Evolutionary conservation across 768 basidiomycete species (phyloP).

Genomic region (Lyophyllum decastes): DNA sequence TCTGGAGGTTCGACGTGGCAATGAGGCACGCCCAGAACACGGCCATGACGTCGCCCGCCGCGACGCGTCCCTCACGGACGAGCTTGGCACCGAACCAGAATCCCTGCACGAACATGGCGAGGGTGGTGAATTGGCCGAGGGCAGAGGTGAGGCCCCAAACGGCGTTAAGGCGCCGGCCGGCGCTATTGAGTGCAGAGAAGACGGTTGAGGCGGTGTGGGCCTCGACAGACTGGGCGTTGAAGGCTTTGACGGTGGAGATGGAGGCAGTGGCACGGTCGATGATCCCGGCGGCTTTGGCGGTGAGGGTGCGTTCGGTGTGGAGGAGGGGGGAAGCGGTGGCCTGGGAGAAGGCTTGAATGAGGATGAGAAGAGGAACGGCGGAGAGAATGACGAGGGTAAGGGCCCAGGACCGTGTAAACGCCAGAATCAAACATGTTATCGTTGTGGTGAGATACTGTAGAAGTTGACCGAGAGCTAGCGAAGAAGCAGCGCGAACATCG

Average conservation of each 20-base stretch:
- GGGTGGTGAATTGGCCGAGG: conserved; percentile 76
- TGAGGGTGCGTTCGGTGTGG: conserved; percentile 61
- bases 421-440: conserved; percentile 78
- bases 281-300: conserved; percentile 73
- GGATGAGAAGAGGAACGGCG: conserved; percentile 78
- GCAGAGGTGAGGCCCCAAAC: conserved; percentile 79
- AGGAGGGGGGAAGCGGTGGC: conserved; percentile 67
- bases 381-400: conserved; percentile 93
- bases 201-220: conserved; percentile 46
- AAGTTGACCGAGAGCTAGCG: conserved; percentile 74
- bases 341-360: conserved; percentile 80
- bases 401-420: conserved; percentile 75
- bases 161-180: conserved; percentile 55
- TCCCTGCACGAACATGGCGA: conserved; percentile 93
- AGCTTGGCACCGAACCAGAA: conserved; percentile 96
- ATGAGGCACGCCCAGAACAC: conserved; percentile 98
- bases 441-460: conserved; percentile 83
- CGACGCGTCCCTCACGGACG: conserved; percentile 72
- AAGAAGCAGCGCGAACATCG: conserved; percentile 84
- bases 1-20: conserved; percentile 84
- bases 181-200: conserved; percentile 42
- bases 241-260: conserved; percentile 91
- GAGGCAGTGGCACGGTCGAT: conserved; percentile 75
- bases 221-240: conserved; percentile 68
- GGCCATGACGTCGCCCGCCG: conserved; percentile 85